Evolutionary conservation across 768 basidiomycete genomes (phyloP).

Genomic region (Termitomyces sp.): DNA sequence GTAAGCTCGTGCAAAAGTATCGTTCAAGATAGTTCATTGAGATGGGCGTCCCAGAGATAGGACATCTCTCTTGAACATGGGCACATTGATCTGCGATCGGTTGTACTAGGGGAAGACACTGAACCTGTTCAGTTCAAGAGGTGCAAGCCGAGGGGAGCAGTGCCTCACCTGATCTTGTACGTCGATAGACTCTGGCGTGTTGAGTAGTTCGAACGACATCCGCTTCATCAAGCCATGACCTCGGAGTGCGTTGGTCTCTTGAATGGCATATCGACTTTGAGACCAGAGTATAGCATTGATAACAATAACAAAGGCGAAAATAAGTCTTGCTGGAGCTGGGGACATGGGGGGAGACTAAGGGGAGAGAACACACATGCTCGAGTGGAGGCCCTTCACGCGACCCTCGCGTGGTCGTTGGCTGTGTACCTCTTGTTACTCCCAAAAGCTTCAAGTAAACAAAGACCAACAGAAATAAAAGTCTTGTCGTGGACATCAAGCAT

Average conservation of each 20-base stretch:
- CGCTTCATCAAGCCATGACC: slow-evolving; percentile 37
- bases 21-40: slow-evolving; percentile 60
- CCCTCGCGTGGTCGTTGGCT: not conserved
- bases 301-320: slow-evolving; percentile 48
- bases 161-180: slow-evolving; percentile 24
- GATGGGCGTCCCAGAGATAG: slow-evolving; percentile 56
- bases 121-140: not conserved
- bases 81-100: slow-evolving; percentile 55
- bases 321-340: slow-evolving; percentile 36
- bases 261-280: slow-evolving; percentile 43
- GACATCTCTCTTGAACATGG: slow-evolving; percentile 58
- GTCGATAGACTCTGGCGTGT: slow-evolving; percentile 12
- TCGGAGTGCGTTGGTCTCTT: slow-evolving; percentile 17
- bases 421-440: not conserved
- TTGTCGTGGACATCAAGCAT: not conserved
- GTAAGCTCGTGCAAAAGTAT: slow-evolving; percentile 64
- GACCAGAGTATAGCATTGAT: slow-evolving; percentile 66
- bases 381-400: not conserved
- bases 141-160: not conserved
- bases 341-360: slow-evolving; percentile 36
- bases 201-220: slow-evolving; percentile 31
- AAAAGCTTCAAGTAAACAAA: not conserved
- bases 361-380: slow-evolving; percentile 12
- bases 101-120: slow-evolving; percentile 67
- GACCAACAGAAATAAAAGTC: too few relatives aligned